phyloP scores from a whole-genome alignment of 2,329 filamentous ascomycete species.

The Microsporum ferrugineum region DNA sequence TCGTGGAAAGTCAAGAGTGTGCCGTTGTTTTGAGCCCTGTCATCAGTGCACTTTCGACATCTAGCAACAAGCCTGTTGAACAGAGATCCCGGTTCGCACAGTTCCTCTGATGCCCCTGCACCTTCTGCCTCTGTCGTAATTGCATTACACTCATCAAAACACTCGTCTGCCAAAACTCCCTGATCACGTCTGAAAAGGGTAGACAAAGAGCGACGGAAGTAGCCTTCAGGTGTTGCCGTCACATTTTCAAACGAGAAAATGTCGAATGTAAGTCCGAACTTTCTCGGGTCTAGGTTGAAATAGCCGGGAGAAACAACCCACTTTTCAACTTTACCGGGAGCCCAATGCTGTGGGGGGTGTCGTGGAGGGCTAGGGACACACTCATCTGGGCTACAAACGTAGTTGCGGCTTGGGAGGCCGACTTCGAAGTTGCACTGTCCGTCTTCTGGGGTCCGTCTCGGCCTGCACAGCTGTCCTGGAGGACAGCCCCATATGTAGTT shows the following conservation, averaged over 20 bases:
- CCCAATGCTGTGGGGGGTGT: conserved; percentile 20
- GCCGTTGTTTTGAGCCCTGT: not conserved
- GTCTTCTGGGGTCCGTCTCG: conserved; percentile 20
- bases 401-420: conserved; percentile 30
- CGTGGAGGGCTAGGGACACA: conserved; percentile 28
- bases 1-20: not conserved
- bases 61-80: not conserved
- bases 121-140: conserved; percentile 38
- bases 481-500: conserved; percentile 32
- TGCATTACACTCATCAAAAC: conserved; percentile 44
- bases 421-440: conserved; percentile 31
- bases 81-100: not conserved
- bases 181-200: conserved; percentile 25
- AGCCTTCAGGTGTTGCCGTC: conserved; percentile 21
- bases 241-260: conserved; percentile 43
- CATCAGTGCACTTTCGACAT: not conserved
- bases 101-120: conserved; percentile 26
- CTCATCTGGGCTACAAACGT: conserved; percentile 30
- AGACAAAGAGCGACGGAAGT: conserved; percentile 19
- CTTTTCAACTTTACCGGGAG: conserved; percentile 26
- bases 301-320: conserved; percentile 47
- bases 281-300: conserved; percentile 52
- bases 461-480: conserved; percentile 34
- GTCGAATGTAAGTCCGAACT: conserved; percentile 52
- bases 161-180: conserved; percentile 35